A percentile compares a stretch with the other conserved stretches of the same genome.
These are phyloP conservation scores for Kitagawia praeruptora DNA, from an alignment of 129 eudicot species.

Conservation along the genomic window DNA sequence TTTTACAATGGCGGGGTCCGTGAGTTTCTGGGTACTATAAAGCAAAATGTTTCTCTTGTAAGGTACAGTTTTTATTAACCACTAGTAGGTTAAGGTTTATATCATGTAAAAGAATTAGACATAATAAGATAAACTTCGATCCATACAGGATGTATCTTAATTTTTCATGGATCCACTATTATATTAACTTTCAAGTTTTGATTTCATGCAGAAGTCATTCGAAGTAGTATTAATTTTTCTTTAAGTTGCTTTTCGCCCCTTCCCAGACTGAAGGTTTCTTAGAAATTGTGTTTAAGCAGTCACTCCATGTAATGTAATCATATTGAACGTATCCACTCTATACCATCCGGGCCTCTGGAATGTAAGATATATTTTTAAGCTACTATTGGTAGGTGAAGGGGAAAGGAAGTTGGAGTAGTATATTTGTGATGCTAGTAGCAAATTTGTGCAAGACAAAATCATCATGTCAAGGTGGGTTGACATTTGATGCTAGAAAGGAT, in stretches of 20 bases:
- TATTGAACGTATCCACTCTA: neutral
- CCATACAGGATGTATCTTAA: neutral
- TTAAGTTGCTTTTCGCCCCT: neutral
- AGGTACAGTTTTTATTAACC: constrained; percentile 32
- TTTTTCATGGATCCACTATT: neutral
- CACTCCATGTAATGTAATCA: neutral
- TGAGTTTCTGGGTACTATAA: constrained; percentile 74
- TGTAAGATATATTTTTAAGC: neutral
- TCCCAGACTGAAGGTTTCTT: neutral
- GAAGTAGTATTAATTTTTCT: neutral
- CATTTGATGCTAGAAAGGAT: neutral
- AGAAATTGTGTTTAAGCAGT: neutral
- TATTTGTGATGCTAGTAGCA: neutral
- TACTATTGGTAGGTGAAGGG: neutral
- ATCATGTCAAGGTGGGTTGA: neutral
- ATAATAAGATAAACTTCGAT: neutral
- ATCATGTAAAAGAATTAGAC: neutral
- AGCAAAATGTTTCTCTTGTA: constrained; percentile 70
- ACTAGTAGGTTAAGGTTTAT: neutral
- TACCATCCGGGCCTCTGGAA: neutral
- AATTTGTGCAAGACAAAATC: neutral
- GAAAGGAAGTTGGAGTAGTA: neutral
- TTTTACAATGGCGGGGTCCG: constrained; percentile 96
- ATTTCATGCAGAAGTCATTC: neutral
- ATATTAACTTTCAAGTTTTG: neutral